Evolutionary conservation across 2,329 filamentous ascomycete genomes (phyloP), one percentile per base, ranked within the genome.

Genomic region (Hypoxylon sp.): DNA sequence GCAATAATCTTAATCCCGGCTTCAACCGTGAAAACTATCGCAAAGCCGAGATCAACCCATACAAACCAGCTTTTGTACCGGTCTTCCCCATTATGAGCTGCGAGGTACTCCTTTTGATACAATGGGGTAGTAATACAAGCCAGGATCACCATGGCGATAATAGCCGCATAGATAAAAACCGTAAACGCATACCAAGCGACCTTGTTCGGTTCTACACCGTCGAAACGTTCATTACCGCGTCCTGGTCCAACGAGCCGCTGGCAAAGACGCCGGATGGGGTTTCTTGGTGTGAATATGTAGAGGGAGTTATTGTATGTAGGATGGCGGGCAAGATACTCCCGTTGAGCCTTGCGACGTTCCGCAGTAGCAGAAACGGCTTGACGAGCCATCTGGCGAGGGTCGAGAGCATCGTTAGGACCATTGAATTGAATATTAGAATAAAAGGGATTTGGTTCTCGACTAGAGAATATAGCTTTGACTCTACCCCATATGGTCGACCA

Each of bases 61-160:
- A 95, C 89, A 67, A 97, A 97, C 94, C 95, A 99, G 66, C 93
- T 94, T 50, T 78, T 79, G 34, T 82, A 75, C 51, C 78, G 84
- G 66, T 84, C 84, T 1, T 71, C 67, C 17, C 51, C 25, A 11
- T 51, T 12, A 50, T 79, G 71, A 31, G 70, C 75, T 43, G 82
- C 70, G 63, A 92, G 93, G 67, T 97, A 95, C 61, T 91, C 81
- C 68, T 89, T 91, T 68, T 99, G 94, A 68, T 95, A 99, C 11
- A 99, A 76, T 0, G 94, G 94, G 1, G 94, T 99, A 1, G 92
- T 96, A 40, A 97, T 80, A 67, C 93, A 99, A 20, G 94, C 94
- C 41, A 99, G 81, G 32, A 97, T 73, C n/a, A 99, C 94, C 95
- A 99, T 99, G 40, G 91, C 90, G 30, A 97, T 90, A 57, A 99